These are phyloP conservation scores for Cyclotella baltica DNA, from an alignment of 108 stramenopile species.

Conservation along the genomic window DNA sequence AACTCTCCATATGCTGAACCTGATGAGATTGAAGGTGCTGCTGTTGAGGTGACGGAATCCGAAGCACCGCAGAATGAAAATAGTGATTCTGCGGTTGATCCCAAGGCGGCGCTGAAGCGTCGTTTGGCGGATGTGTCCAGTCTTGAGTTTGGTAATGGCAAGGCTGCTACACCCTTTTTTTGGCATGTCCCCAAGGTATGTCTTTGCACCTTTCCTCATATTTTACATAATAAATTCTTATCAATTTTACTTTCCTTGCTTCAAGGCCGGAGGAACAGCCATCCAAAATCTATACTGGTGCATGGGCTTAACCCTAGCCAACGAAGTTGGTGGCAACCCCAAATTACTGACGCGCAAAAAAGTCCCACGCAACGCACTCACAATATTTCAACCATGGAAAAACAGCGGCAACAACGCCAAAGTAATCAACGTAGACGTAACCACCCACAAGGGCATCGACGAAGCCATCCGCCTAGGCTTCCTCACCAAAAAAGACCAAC, in stretches of 20 bases:
- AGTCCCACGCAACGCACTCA: neutral
- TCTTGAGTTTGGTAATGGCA: neutral
- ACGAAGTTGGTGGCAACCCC: conserved; percentile 38
- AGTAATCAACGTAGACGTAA: conserved; percentile 57
- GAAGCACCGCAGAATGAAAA: neutral
- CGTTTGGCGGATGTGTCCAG: conserved; percentile 11
- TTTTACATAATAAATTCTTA: neutral
- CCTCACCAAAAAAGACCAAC: conserved; percentile 16
- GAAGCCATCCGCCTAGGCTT: conserved; percentile 46
- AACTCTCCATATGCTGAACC: neutral
- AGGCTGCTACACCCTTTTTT: conserved; percentile 10
- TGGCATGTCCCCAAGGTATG: conserved; percentile 18
- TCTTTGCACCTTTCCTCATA: too few species aligned
- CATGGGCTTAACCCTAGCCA: conserved; percentile 40
- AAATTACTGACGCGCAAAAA: conserved; percentile 6
- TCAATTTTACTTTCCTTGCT: neutral
- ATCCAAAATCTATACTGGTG: conserved; percentile 48
- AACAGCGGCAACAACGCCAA: conserved; percentile 39
- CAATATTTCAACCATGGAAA: conserved; percentile 32
- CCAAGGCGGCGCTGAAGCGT: neutral
- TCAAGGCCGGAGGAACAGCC: conserved; percentile 37
- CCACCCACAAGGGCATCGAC: conserved; percentile 47
- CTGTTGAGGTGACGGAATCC: neutral
- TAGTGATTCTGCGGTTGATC: neutral
- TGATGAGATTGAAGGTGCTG: neutral